Evolutionary conservation across 441 rosid species (phyloP).

Genomic region (Eruca vesicaria): DNA sequence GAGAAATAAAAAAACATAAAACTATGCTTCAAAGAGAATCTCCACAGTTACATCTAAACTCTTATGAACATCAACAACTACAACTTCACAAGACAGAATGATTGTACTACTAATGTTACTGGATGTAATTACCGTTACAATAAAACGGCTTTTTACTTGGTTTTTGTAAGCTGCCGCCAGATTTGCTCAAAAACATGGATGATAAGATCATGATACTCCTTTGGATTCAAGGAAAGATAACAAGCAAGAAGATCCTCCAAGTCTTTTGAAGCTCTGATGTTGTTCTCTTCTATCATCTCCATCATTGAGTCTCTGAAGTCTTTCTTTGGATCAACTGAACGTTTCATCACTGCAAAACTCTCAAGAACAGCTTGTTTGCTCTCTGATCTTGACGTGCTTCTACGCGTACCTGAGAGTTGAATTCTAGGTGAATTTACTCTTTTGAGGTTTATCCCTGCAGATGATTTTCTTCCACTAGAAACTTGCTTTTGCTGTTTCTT

Average conservation of each 20-base stretch:
- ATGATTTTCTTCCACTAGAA: constrained; percentile 37
- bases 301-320: constrained; percentile 74
- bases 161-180: constrained; percentile 43
- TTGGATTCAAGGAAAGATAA: constrained; percentile 57
- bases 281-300: constrained; percentile 73
- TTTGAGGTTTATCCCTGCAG: constrained; percentile 56
- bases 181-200: constrained; percentile 66
- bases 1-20: not conserved
- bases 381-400: constrained; percentile 37
- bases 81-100: constrained; percentile 11
- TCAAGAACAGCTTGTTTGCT: constrained; percentile 39
- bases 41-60: too few relatives aligned
- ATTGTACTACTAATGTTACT: constrained; percentile 11
- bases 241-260: constrained; percentile 74
- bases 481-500: constrained; percentile 1
- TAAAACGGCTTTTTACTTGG: not conserved
- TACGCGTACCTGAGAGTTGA: constrained; percentile 35
- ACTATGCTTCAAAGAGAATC: constrained; percentile 1
- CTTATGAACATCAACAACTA: too few relatives aligned
- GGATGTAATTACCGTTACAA: constrained; percentile 8
- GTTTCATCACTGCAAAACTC: constrained; percentile 58
- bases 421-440: constrained; percentile 57
- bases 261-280: constrained; percentile 51
- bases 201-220: constrained; percentile 53
- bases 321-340: constrained; percentile 57